Percentiles rank a stretch among this genome's conserved stretches.
Conservation (phyloP, 2,329 filamentous ascomycete genomes). For the Xylariaceae sp. region DNA sequence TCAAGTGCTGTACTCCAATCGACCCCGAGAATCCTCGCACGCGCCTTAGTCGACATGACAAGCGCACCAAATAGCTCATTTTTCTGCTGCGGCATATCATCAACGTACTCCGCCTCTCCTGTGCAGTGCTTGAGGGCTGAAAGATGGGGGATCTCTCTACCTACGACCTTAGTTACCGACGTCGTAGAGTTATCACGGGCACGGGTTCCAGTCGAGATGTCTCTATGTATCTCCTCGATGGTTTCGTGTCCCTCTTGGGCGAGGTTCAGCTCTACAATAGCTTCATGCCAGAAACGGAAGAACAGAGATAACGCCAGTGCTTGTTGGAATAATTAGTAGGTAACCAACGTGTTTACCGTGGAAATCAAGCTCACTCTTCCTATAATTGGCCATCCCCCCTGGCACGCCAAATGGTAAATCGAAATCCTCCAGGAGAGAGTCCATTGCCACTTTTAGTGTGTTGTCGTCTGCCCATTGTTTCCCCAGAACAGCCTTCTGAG, state of each 20-base stretch:
- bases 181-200: constrained; percentile 76
- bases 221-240: constrained; percentile 78
- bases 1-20: constrained; percentile 75
- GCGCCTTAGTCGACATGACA: constrained; percentile 83
- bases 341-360: not conserved
- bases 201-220: constrained; percentile 76
- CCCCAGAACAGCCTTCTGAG: constrained; percentile 71
- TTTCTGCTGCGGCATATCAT: constrained; percentile 81
- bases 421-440: constrained; percentile 80
- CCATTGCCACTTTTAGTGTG: constrained; percentile 85
- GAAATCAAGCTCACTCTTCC: constrained; percentile 47
- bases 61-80: constrained; percentile 87
- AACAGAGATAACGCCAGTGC: constrained; percentile 83
- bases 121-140: constrained; percentile 90
- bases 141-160: constrained; percentile 79
- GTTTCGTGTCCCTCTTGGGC: constrained; percentile 53
- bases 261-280: constrained; percentile 63
- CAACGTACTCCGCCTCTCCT: constrained; percentile 90
- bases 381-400: constrained; percentile 93
- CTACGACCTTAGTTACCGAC: constrained; percentile 74
- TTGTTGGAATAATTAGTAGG: constrained; percentile 12
- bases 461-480: constrained; percentile 75
- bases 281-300: constrained; percentile 92
- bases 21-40: constrained; percentile 79
- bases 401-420: constrained; percentile 85